Base-by-base conservation (phyloP, 2,329 filamentous ascomycete genomes). In the Pseudocercospora crystallina region DNA sequence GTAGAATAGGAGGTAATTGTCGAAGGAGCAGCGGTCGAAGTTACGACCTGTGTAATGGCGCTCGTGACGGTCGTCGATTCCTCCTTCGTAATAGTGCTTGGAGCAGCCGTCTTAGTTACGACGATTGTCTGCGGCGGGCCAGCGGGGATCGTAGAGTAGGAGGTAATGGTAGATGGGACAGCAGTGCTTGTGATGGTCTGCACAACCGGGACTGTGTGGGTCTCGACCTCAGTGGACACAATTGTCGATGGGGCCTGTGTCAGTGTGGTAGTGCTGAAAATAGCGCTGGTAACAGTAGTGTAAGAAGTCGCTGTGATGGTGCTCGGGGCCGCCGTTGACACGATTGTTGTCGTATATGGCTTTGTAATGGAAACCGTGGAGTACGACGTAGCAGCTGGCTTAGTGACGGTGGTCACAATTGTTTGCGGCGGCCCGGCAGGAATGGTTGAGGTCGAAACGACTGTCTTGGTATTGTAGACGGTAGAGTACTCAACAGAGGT, bases 331-430 rank as follows among this genome's bases (percentile, higher is more conserved):
- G 38, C 47, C n/a, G 26, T 35, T 8, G 31, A 35, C 15, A 38
- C 35, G 29, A 42, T 29, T 8, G 37, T 35, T 14, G 45, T 41
- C 9, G 32, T 41, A 5, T 32, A 42, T 20, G 29, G 37, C 13
- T 17, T 38, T 20, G 32, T 42, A 5, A 31, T 33, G 13, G 39
- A 37, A 9, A 31, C 17, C 7, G 45, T 48, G 39, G 26, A 34
- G 45, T 41, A 40, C 20, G 45, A 48, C 29, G 47, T 49, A 12
- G 36, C 37, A 30, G 47, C 39, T 17, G 39, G 46, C 20, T 42
- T 26, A n/a, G 33, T 33, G 14, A 36, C 30, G 4, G 39, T 49
- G 5, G 33, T 29, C 41, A 30, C 15, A 12, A 50, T 36, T 11
- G 47, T 50, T 30, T 38, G 26, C 8, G 41, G 33, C 30, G 41